These are phyloP conservation scores for Aspergillus fumigatus DNA, from an alignment of 2,329 filamentous ascomycete species.

Conservation along the genomic window DNA sequence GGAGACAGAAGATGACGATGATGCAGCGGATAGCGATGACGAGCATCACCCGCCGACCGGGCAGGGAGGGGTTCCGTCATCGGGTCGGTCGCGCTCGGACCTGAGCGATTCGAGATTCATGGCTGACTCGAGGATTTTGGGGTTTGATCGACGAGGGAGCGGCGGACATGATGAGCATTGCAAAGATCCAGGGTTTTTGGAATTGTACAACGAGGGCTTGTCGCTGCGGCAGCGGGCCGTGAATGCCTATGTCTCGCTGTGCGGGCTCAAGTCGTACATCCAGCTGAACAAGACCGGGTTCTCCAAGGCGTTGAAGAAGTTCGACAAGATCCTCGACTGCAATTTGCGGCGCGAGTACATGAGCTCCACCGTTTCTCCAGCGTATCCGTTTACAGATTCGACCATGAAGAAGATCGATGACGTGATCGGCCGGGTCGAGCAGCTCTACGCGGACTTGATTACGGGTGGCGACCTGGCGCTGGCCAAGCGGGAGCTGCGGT, in stretches of 20 bases:
- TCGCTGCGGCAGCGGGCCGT: slow-evolving; percentile 90
- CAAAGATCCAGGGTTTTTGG: slow-evolving; percentile 54
- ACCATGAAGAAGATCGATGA: slow-evolving; percentile 68
- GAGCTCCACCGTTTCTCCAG: slow-evolving; percentile 65
- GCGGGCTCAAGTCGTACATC: slow-evolving; percentile 91
- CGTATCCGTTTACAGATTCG: slow-evolving; percentile 73
- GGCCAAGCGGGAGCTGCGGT: slow-evolving; percentile 78
- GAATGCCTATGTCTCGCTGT: slow-evolving; percentile 82
- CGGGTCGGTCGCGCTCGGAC: slow-evolving; percentile 25
- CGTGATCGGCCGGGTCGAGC: slow-evolving; percentile 70
- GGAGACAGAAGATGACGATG: slow-evolving; percentile 44
- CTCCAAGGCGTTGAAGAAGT: slow-evolving; percentile 94
- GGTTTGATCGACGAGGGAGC: slow-evolving; percentile 11
- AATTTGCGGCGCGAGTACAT: slow-evolving; percentile 76
- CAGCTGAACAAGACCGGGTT: slow-evolving; percentile 97
- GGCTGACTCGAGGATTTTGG: slow-evolving; percentile 15
- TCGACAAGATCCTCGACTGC: slow-evolving; percentile 89
- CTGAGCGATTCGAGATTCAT: slow-evolving; percentile 33
- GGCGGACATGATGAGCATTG: slow-evolving; percentile 53
- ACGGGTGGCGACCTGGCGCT: slow-evolving; percentile 72
- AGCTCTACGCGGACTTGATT: slow-evolving; percentile 73
- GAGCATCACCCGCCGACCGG: slow-evolving; percentile 42
- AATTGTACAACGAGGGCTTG: slow-evolving; percentile 66
- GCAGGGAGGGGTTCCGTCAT: slow-evolving; percentile 24
- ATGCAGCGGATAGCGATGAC: slow-evolving; percentile 41